These are phyloP conservation scores for Brettanomyces sp. DNA, from an alignment of 805 yeast genomes.

Conservation along the genomic window DNA sequence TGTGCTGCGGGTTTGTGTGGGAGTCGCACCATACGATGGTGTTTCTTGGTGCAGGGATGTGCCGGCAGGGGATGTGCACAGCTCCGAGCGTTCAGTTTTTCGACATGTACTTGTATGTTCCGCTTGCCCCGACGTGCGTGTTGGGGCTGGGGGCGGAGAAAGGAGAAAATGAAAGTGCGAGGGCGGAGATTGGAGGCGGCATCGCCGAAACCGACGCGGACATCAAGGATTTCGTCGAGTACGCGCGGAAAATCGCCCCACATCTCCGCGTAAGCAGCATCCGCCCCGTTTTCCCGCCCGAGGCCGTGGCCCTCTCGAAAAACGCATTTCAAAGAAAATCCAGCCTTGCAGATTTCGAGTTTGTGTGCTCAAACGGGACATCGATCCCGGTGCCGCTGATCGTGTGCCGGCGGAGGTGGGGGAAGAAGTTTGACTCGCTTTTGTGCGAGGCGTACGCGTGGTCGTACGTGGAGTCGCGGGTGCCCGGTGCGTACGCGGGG, in stretches of 20 bases:
- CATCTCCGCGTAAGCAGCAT: constrained; percentile 56
- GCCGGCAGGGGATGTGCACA: constrained; percentile 30
- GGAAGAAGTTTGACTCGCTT: constrained; percentile 53
- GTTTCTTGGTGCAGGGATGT: constrained; percentile 42
- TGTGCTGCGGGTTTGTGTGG: constrained; percentile 69
- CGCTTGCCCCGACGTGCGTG: constrained; percentile 45
- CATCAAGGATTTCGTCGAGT: constrained; percentile 42
- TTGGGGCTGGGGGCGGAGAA: constrained; percentile 8
- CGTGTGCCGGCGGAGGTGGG: constrained; percentile 69
- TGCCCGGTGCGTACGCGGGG: constrained; percentile 3
- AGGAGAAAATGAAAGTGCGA: constrained; percentile 5
- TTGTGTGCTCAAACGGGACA: constrained; percentile 62
- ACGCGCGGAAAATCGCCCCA: constrained; percentile 70
- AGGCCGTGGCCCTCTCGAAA: constrained; percentile 70
- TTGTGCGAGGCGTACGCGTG: constrained; percentile 56
- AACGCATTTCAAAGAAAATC: constrained; percentile 62
- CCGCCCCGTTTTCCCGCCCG: constrained; percentile 63
- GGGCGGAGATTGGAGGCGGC: neutral
- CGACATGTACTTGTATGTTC: constrained; percentile 37
- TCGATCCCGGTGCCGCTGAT: constrained; percentile 53
- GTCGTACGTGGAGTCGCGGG: constrained; percentile 30
- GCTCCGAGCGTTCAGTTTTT: constrained; percentile 40
- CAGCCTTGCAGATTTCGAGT: constrained; percentile 60
- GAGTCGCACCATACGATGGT: constrained; percentile 66
- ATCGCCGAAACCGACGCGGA: neutral